phyloP scores from a whole-genome alignment of 192 early-diverging fungal genomes.

The Geranomyces michiganensis region DNA sequence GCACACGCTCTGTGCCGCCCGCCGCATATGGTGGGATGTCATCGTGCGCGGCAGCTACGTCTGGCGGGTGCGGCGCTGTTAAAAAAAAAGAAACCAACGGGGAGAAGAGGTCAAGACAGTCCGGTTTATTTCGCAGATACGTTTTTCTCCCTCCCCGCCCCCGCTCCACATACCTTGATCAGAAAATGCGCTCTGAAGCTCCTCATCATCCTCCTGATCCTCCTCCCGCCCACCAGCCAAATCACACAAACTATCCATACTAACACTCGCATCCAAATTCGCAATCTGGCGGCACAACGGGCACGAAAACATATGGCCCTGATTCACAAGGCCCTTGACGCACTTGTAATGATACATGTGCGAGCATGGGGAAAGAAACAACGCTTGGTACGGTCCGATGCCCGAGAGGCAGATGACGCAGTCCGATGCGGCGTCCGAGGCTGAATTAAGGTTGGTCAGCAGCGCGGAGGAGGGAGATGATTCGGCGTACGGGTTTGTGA shows the following conservation, averaged over 20 bases:
- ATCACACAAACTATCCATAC: conserved; percentile 44
- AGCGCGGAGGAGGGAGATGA: not conserved
- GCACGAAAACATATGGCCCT: conserved; percentile 74
- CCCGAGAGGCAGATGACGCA: conserved; percentile 90
- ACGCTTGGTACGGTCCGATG: conserved; percentile 84
- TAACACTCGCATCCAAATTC: conserved; percentile 62
- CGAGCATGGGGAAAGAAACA: conserved; percentile 90
- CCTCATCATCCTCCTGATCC: conserved; percentile 17
- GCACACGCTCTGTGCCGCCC: not conserved
- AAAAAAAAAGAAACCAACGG: not conserved
- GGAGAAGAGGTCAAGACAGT: not conserved
- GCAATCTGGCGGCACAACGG: conserved; percentile 88
- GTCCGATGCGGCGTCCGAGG: conserved; percentile 37
- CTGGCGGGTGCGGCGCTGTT: not conserved
- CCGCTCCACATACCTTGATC: not conserved
- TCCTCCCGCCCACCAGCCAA: conserved; percentile 12
- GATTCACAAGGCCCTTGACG: conserved; percentile 75
- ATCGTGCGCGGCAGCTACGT: not conserved
- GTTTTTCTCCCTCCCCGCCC: not conserved
- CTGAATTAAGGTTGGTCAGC: not conserved
- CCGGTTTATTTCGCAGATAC: not conserved
- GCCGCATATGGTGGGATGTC: not conserved
- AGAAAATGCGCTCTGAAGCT: not conserved
- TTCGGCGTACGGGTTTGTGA: conserved; percentile 48
- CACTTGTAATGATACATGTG: conserved; percentile 94